Evolutionary conservation across 202 grass and related monocot genomes (phyloP), one percentile per base, ranked within the genome.

Genomic region (Carex arenaria): DNA sequence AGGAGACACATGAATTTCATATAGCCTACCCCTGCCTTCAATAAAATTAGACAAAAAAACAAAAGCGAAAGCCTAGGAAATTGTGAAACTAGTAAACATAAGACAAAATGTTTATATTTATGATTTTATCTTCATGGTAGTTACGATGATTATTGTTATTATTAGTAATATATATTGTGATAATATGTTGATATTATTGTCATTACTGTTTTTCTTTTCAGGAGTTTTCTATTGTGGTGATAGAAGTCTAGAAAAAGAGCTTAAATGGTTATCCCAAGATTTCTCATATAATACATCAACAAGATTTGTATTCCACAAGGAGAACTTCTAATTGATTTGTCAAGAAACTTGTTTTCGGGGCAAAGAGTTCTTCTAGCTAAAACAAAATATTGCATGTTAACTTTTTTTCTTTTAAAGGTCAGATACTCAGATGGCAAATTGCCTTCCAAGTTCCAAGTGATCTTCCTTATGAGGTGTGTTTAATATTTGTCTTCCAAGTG

Each of bases 241-340:
- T 15, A 89, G 87, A 83, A 83, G 71, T 60, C 2, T 97, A 10
- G 85, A 89, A 43, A 71, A 83, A 15, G 94, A 93, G 80, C 78
- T 97, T 18, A 80, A 91, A 0, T 36, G 86, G 0, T 79, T 97
- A 1, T 36, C 91, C 11, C 86, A 83, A 81, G 94, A 97, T 64
- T 91, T 93, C 74, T 91, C 91, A 0, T 89, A 90, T 81, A 91
- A 85, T 73, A 92, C 94, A 8, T 87, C 65, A 31, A 97, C 94
- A 43, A 97, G 91, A 74, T 97, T 97, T 80, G 85, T 93, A 63
- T 97, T 97, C 84, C 91, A 97, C 86, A 97, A 97, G 87, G 94
- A 97, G 82, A 97, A 97, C 68, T 97, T 97, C 82, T 97, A 69
- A 68, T 78, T 18, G 30, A 1, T 6, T 32, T 32, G 13, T 67